Conservation (phyloP, 192 early-diverging fungal species). For the Kickxella alabastrina region DNA sequence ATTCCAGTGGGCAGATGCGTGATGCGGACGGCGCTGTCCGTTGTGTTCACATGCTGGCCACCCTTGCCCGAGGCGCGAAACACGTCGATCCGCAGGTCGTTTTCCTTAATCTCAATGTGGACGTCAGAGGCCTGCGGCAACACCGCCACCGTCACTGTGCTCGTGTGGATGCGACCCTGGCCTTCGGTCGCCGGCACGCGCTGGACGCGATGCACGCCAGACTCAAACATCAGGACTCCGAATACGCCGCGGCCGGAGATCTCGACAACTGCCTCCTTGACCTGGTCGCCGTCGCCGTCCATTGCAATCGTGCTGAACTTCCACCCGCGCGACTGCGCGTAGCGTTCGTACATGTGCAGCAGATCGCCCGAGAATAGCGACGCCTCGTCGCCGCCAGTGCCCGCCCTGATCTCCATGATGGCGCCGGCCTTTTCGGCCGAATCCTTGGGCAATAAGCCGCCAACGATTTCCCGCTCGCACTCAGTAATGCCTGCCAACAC, state of each 20-base stretch:
- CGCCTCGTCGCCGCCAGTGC: slow-evolving; percentile 77
- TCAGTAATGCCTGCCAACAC: slow-evolving; percentile 35
- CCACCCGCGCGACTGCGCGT: slow-evolving; percentile 59
- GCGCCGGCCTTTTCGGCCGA: slow-evolving; percentile 63
- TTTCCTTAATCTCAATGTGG: slow-evolving; percentile 62
- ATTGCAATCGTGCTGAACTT: slow-evolving; percentile 58
- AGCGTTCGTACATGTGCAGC: slow-evolving; percentile 72
- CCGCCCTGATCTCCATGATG: slow-evolving; percentile 72
- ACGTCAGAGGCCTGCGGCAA: slow-evolving; percentile 71
- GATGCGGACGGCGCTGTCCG: slow-evolving; percentile 89
- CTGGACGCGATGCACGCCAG: slow-evolving; percentile 81
- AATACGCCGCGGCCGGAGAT: slow-evolving; percentile 70
- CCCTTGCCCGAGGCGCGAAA: slow-evolving; percentile 77
- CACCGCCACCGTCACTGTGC: slow-evolving; percentile 74
- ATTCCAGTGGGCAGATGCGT: slow-evolving; percentile 92
- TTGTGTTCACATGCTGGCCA: slow-evolving; percentile 95
- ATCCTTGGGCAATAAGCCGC: slow-evolving; percentile 63
- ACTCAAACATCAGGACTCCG: slow-evolving; percentile 72
- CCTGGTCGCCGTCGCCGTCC: slow-evolving; percentile 21
- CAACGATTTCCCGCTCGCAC: slow-evolving; percentile 57
- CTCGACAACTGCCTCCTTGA: slow-evolving; percentile 61
- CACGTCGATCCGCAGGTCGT: slow-evolving; percentile 67
- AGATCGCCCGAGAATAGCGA: slow-evolving; percentile 68
- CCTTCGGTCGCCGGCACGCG: slow-evolving; percentile 75
- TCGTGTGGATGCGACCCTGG: slow-evolving; percentile 74